Evolutionary conservation across 2,329 filamentous ascomycete species (phyloP).

Genomic region (Lecanoromycetidae sp.): DNA sequence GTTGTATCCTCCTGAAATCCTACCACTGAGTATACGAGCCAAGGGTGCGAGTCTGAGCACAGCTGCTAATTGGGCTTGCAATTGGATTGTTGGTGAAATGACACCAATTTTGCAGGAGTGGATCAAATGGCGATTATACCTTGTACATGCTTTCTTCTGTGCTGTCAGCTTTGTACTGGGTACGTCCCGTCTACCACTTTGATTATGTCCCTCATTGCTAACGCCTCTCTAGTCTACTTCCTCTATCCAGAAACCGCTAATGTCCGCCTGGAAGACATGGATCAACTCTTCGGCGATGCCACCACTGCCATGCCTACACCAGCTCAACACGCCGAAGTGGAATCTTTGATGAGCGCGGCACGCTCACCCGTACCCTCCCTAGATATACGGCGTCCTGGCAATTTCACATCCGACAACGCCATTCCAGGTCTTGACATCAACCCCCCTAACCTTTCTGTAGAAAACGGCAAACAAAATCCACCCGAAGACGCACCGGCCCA

Average conservation of each 20-base stretch:
- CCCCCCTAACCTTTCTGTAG: constrained; percentile 51
- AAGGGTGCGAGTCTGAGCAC: constrained; percentile 95
- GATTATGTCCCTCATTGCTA: background rate
- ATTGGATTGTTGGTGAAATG: constrained; percentile 92
- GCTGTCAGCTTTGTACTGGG: constrained; percentile 89
- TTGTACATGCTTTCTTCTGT: constrained; percentile 95
- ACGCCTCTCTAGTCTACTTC: constrained; percentile 62
- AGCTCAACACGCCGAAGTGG: constrained; percentile 61
- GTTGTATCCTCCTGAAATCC: constrained; percentile 97
- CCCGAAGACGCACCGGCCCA: constrained; percentile 25
- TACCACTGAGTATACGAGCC: constrained; percentile 89
- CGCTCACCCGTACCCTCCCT: constrained; percentile 71
- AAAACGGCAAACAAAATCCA: constrained; percentile 29
- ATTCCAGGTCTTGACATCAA: constrained; percentile 77
- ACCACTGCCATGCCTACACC: constrained; percentile 74
- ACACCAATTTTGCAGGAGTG: constrained; percentile 84
- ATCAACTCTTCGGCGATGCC: constrained; percentile 82
- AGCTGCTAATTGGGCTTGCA: constrained; percentile 95
- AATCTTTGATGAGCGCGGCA: constrained; percentile 56
- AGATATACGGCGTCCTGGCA: constrained; percentile 46
- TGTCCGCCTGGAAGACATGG: constrained; percentile 93
- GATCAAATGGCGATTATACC: constrained; percentile 88
- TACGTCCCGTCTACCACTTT: constrained; percentile 40
- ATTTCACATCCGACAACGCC: constrained; percentile 49
- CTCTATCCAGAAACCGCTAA: constrained; percentile 95